Percentiles rank a stretch among this genome's conserved stretches.
phyloP scores from a whole-genome alignment of 257 asterid genomes.

The Nicotiana tomentosiformis region DNA sequence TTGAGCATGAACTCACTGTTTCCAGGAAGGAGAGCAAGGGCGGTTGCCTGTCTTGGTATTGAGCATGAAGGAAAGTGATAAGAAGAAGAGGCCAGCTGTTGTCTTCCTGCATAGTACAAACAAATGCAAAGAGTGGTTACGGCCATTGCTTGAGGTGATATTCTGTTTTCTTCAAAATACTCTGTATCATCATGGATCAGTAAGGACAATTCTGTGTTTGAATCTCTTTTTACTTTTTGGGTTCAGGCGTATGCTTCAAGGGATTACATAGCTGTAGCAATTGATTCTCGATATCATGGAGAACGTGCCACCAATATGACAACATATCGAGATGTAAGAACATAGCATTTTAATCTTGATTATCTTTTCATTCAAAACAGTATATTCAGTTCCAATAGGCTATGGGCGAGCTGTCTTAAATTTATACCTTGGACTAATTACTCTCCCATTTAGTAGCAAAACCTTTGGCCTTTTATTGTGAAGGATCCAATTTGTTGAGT shows the following conservation, averaged over 20 bases:
- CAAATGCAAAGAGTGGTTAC: constrained; percentile 89
- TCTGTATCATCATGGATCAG: not conserved
- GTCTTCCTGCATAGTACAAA: constrained; percentile 85
- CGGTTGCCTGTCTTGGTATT: constrained; percentile 72
- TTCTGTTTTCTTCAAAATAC: not conserved
- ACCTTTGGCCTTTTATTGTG: not conserved
- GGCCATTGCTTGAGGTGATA: constrained; percentile 85
- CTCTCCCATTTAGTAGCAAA: not conserved
- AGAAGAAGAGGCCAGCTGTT: constrained; percentile 61
- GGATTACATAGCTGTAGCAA: constrained; percentile 76
- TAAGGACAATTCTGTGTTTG: not conserved
- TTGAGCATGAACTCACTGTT: not conserved
- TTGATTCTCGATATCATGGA: constrained; percentile 97
- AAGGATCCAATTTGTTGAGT: not conserved
- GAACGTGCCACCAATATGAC: constrained; percentile 76
- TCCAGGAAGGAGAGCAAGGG: constrained; percentile 90
- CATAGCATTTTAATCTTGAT: constrained; percentile 13
- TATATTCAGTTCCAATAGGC: not conserved
- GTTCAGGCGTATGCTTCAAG: constrained; percentile 91
- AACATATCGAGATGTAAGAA: constrained; percentile 70
- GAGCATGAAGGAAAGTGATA: constrained; percentile 48
- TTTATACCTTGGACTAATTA: not conserved
- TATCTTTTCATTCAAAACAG: not conserved
- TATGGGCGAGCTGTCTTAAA: not conserved
- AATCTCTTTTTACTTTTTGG: constrained; percentile 7